Base-by-base conservation (phyloP, 192 early-diverging fungal species). In the Radiomyces spectabilis region DNA sequence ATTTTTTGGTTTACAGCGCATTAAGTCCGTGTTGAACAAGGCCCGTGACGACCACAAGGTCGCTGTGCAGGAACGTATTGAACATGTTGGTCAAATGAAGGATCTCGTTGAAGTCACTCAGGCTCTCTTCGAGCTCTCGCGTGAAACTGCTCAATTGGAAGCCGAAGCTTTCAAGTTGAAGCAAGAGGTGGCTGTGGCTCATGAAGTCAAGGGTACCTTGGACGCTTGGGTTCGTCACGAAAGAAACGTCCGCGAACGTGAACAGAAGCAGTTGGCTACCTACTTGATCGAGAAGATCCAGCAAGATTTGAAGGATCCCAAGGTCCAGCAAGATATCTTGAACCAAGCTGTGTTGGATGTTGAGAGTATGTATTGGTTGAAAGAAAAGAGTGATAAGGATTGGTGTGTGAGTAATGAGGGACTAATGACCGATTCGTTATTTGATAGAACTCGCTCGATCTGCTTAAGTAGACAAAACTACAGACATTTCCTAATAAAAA, bases 161-260 rank as follows among this genome's bases (percentile, higher is more conserved):
- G 93, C 93, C 33, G 85, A 95, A 73, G 86, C 92, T 40, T 98
- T 91, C 67, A 86, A 93, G 75, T 81, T 96, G 45, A 91, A 98
- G 87, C 95, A 98, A 72, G 83, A 84, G 63, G 87, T 85, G 24
- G 76, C 81, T 45, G 79, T 90, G 57, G 81, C 84, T 50, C 21
- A 66, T 30, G 93, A 98, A 73, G 82, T 91, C 65, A 94, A 94
- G 85, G 39, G 75, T 16, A 84, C 88, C 47, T 78, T 98, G 19
- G 95, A 98, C 76, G 86, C 88, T 34, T 98, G 95, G 95, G 93
- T 96, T 34, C 93, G 95, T 66, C 90, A 98, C 66, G 95, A 98
- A 75, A 81, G 85, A 57, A 77, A 79, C 19, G 82, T 98, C 44
- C 92, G 95, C 74, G 95, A 96, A 68, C 83, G 77, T 58, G 87